A percentile compares a stretch with the other conserved stretches of the same genome.
Evolutionary conservation across 768 basidiomycete species (phyloP).

Genomic region (Rhizopogon rudus): DNA sequence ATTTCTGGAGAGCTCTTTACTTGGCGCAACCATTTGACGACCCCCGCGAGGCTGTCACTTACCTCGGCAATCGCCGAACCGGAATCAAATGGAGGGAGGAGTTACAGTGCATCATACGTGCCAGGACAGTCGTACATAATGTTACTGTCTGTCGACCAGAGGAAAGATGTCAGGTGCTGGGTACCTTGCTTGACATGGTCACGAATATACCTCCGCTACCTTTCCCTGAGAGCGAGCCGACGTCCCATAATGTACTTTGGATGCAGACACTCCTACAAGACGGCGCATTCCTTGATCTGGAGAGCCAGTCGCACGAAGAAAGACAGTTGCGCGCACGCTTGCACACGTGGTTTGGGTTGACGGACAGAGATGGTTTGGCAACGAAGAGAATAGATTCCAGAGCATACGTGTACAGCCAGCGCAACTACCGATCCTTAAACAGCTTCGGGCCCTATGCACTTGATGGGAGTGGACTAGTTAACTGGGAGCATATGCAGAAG

Average conservation of each 20-base stretch:
- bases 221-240: slow-evolving; percentile 17
- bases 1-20: slow-evolving; percentile 65
- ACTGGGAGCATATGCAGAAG: slow-evolving; percentile 57
- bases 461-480: slow-evolving; percentile 38
- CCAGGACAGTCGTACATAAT: slow-evolving; percentile 40
- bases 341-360: slow-evolving; percentile 56
- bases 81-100: slow-evolving; percentile 48
- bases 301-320: slow-evolving; percentile 25
- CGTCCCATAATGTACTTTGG: slow-evolving; percentile 53
- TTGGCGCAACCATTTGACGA: slow-evolving; percentile 62
- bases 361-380: slow-evolving; percentile 34
- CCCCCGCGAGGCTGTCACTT: slow-evolving; percentile 44
- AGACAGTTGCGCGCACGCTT: slow-evolving; percentile 44
- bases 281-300: slow-evolving; percentile 40
- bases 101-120: slow-evolving; percentile 52
- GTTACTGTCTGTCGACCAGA: slow-evolving; percentile 31
- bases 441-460: slow-evolving; percentile 53
- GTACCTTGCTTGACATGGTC: slow-evolving; percentile 48
- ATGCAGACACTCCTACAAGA: slow-evolving; percentile 37
- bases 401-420: slow-evolving; percentile 58
- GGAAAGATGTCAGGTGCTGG: slow-evolving; percentile 39
- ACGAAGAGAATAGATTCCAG: slow-evolving; percentile 36
- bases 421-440: slow-evolving; percentile 46
- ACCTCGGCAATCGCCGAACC: slow-evolving; percentile 20
- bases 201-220: slow-evolving; percentile 35